These are phyloP conservation scores for Cladophialophora carrionii DNA, from an alignment of 2,329 filamentous ascomycete genomes.

Conservation along the genomic window DNA sequence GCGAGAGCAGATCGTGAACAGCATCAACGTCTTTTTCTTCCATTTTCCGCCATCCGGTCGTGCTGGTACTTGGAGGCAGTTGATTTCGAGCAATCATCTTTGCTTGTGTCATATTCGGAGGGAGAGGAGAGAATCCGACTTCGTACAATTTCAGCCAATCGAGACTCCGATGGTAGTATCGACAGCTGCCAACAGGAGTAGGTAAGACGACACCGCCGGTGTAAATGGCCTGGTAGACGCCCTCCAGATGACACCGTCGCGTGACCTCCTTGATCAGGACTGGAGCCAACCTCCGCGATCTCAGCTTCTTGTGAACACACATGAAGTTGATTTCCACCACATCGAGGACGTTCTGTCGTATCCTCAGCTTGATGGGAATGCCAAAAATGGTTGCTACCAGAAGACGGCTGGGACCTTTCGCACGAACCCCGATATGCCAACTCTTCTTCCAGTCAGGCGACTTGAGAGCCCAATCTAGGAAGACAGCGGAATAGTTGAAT, in stretches of 20 bases:
- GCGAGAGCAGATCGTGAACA: conserved; percentile 72
- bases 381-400: conserved; percentile 96
- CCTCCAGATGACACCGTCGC: conserved; percentile 81
- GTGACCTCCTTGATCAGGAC: conserved; percentile 98
- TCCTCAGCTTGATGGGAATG: conserved; percentile 79
- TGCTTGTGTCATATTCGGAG: conserved; percentile 77
- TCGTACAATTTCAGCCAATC: conserved; percentile 97
- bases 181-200: conserved; percentile 86
- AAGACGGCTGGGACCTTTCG: conserved; percentile 72
- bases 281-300: conserved; percentile 86
- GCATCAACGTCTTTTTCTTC: conserved; percentile 74
- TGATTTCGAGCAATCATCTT: conserved; percentile 86
- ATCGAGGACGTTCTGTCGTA: conserved; percentile 74
- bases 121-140: conserved; percentile 88
- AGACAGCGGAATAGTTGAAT: conserved; percentile 89
- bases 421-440: conserved; percentile 94
- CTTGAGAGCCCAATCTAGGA: conserved; percentile 93
- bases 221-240: conserved; percentile 93
- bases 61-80: conserved; percentile 73
- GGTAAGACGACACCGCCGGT: conserved; percentile 90
- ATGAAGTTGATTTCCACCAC: conserved; percentile 97
- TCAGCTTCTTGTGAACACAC: conserved; percentile 96
- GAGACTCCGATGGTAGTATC: conserved; percentile 91
- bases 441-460: conserved; percentile 90
- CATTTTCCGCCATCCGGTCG: conserved; percentile 78